These are phyloP conservation scores for Cynara cardunculus DNA, from an alignment of 129 eudicot species.

Conservation along the genomic window DNA sequence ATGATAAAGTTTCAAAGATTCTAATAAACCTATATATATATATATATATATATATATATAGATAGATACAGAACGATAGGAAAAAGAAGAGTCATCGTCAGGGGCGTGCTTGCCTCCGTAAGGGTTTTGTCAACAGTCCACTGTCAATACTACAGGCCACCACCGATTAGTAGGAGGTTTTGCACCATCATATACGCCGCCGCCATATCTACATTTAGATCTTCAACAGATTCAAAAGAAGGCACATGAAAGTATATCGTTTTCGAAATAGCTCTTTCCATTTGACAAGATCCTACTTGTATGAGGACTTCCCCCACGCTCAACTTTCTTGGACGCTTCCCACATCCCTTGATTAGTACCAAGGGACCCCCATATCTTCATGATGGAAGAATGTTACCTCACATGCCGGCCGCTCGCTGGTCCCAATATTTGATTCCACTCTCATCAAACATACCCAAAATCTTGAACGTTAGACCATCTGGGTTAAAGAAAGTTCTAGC, in stretches of 20 bases:
- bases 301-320: too few relatives aligned
- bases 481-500: too few relatives aligned
- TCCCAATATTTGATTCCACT: too few relatives aligned
- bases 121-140: conserved; percentile 60
- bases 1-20: too few relatives aligned
- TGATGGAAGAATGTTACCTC: conserved; percentile 74
- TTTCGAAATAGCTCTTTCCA: too few relatives aligned
- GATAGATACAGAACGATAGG: background rate
- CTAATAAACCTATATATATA: background rate
- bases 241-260: too few relatives aligned
- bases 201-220: background rate
- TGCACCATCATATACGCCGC: conserved; percentile 43
- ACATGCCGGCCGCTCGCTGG: too few relatives aligned
- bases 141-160: conserved; percentile 61
- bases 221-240: too few relatives aligned
- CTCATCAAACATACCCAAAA: background rate
- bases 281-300: too few relatives aligned
- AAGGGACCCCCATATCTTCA: conserved; percentile 85
- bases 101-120: conserved; percentile 35
- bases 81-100: background rate
- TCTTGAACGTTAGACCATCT: background rate
- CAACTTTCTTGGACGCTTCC: too few relatives aligned
- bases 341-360: too few relatives aligned
- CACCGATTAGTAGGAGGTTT: conserved; percentile 50
- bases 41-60: too few relatives aligned